A percentile compares a stretch with the other conserved stretches of the same genome.
Conservation (phyloP, 2,329 filamentous ascomycete species). For the Penicillium nordicum region DNA sequence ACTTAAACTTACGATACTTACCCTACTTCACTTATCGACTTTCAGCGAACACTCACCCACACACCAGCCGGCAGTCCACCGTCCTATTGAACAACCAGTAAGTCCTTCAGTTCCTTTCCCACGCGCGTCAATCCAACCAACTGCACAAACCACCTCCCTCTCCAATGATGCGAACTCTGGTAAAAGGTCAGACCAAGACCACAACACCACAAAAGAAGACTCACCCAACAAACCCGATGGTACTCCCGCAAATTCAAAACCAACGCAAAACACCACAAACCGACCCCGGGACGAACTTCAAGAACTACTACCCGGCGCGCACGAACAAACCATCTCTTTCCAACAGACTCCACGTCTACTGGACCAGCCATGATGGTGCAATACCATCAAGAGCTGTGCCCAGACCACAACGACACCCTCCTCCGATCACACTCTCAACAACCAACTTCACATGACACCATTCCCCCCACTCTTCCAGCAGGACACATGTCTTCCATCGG, state of each 20-base stretch:
- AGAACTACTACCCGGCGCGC: background rate
- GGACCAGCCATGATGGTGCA: background rate
- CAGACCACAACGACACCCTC: background rate
- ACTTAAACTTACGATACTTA: background rate
- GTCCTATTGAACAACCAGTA: background rate
- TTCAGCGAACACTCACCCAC: background rate
- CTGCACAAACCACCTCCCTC: slow-evolving; percentile 14
- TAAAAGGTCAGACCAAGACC: slow-evolving; percentile 46
- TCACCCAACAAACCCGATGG: slow-evolving; percentile 20
- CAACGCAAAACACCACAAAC: background rate
- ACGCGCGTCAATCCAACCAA: background rate
- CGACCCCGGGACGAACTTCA: background rate
- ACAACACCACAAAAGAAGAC: slow-evolving; percentile 8
- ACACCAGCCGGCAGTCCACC: background rate
- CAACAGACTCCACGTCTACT: background rate
- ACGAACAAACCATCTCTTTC: background rate
- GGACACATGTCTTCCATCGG: slow-evolving; percentile 3
- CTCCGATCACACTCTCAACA: background rate
- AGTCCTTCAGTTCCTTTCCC: background rate
- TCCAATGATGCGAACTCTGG: slow-evolving; percentile 45
- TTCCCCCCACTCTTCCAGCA: slow-evolving; percentile 8
- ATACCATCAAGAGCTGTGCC: background rate
- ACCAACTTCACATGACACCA: background rate
- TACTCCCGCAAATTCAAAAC: slow-evolving; percentile 13
- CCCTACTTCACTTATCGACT: background rate